Conservation (phyloP, 1,284 basidiomycete species). For the Phylloboletellus chloephorus region DNA sequence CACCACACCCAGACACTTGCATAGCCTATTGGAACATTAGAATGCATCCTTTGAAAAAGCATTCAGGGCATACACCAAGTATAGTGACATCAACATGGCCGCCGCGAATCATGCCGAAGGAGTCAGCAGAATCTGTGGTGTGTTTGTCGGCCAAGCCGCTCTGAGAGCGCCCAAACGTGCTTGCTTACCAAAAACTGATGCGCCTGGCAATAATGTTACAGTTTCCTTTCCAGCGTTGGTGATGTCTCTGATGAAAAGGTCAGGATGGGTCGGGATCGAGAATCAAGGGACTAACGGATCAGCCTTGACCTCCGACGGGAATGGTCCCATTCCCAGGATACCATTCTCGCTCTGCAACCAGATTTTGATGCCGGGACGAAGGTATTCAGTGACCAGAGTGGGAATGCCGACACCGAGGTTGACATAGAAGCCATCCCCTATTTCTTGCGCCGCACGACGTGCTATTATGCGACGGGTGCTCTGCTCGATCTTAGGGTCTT, state of each 20-base stretch:
- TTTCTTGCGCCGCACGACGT: conserved; percentile 81
- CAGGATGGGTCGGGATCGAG: conserved; percentile 2
- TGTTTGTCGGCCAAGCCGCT: conserved; percentile 12
- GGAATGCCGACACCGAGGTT: conserved; percentile 83
- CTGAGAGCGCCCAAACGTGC: not conserved
- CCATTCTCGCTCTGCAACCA: conserved; percentile 94
- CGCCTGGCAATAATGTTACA: conserved; percentile 83
- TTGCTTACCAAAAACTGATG: conserved; percentile 72
- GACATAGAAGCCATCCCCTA: conserved; percentile 83
- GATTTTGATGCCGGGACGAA: conserved; percentile 70
- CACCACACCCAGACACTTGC: conserved; percentile 87
- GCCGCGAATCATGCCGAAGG: conserved; percentile 91
- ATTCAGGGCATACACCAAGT: conserved; percentile 50
- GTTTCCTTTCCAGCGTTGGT: conserved; percentile 96
- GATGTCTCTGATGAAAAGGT: conserved; percentile 56
- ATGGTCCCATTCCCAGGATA: conserved; percentile 90
- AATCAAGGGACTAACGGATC: conserved; percentile 60
- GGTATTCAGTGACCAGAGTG: conserved; percentile 79
- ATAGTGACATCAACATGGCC: conserved; percentile 93
- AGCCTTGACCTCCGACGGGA: conserved; percentile 76
- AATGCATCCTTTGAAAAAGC: conserved; percentile 12
- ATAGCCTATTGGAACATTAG: conserved; percentile 58
- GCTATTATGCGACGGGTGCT: conserved; percentile 72
- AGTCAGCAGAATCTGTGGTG: conserved; percentile 69
- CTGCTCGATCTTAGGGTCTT: conserved; percentile 43